A percentile compares a stretch with the other conserved stretches of the same genome.
Evolutionary conservation across 2,329 filamentous ascomycete species (phyloP).

Genomic region (Chaetomiaceae sp.): DNA sequence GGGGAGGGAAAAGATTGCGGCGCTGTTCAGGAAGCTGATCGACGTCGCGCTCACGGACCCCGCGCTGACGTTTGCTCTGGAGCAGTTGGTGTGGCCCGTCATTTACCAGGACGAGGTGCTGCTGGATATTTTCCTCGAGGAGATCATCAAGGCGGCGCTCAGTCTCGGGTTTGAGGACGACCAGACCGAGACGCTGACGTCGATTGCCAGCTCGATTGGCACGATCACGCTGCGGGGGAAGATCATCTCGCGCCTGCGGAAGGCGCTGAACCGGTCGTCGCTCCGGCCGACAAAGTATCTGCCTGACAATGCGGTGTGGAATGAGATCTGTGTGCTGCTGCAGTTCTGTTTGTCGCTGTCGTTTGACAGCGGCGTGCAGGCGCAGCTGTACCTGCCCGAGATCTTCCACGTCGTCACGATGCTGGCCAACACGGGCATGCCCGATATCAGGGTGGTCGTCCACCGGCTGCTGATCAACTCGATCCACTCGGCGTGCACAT

Average conservation of each 20-base stretch:
- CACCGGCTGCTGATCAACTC: slow-evolving; percentile 63
- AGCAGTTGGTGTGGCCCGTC: slow-evolving; percentile 61
- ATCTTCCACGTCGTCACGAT: slow-evolving; percentile 68
- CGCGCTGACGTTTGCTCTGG: slow-evolving; percentile 54
- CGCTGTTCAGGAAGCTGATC: slow-evolving; percentile 61
- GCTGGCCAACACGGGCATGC: slow-evolving; percentile 60
- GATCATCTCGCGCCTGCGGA: slow-evolving; percentile 60
- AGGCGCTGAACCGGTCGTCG: slow-evolving; percentile 62
- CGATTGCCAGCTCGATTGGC: slow-evolving; percentile 58
- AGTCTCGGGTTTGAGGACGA: slow-evolving; percentile 54
- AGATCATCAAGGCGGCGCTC: slow-evolving; percentile 60
- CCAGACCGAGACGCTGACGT: slow-evolving; percentile 55
- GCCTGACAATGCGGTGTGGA: slow-evolving; percentile 63
- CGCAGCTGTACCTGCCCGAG: slow-evolving; percentile 63
- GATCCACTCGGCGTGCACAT: slow-evolving; percentile 62
- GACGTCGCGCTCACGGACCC: slow-evolving; percentile 60
- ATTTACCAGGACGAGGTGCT: slow-evolving; percentile 61
- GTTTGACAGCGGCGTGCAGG: slow-evolving; percentile 62
- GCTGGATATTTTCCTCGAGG: slow-evolving; percentile 62
- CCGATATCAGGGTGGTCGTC: slow-evolving; percentile 53
- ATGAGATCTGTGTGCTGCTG: slow-evolving; percentile 63
- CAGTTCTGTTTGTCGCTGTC: slow-evolving; percentile 63
- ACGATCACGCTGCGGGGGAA: slow-evolving; percentile 62
- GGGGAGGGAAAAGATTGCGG: slow-evolving; percentile 58
- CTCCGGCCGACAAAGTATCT: slow-evolving; percentile 60